A percentile compares a stretch with the other conserved stretches of the same genome.
These are phyloP conservation scores for Neostapfia colusana DNA, from an alignment of 176 grass and related monocot genomes.

Conservation along the genomic window DNA sequence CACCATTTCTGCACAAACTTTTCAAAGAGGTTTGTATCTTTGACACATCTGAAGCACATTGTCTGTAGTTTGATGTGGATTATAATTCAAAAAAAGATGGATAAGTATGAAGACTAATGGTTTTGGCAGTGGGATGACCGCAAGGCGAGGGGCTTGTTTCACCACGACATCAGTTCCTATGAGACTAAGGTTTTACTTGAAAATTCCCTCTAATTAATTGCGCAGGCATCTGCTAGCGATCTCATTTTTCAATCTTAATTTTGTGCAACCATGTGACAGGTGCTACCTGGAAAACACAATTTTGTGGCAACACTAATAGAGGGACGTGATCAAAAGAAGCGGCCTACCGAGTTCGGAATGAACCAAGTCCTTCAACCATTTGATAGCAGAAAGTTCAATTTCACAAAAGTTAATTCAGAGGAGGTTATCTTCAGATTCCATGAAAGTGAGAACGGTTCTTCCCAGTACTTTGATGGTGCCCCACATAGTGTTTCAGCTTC, in stretches of 20 bases:
- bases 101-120: not conserved
- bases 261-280: constrained; percentile 28
- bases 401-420: constrained; percentile 51
- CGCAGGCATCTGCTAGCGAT: not conserved
- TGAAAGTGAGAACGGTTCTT: constrained; percentile 36
- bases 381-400: constrained; percentile 60
- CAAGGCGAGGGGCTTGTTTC: constrained; percentile 58
- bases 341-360: constrained; percentile 79
- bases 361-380: constrained; percentile 71
- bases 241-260: not conserved
- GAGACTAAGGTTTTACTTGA: constrained; percentile 57
- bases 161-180: constrained; percentile 69
- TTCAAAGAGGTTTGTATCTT: constrained; percentile 57
- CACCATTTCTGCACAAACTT: constrained; percentile 62
- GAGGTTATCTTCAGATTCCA: constrained; percentile 59
- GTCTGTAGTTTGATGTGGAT: not conserved
- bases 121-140: constrained; percentile 65
- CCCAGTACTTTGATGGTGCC: constrained; percentile 33
- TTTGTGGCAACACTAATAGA: constrained; percentile 71
- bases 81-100: not conserved
- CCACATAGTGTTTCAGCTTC: constrained; percentile 36
- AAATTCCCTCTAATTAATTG: constrained; percentile 2
- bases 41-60: not conserved
- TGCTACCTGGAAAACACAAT: constrained; percentile 60
- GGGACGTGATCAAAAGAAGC: constrained; percentile 86